These are phyloP conservation scores for Magnolia changhungtana DNA, from an alignment of 164 flowering plant genomes.

Conservation along the genomic window DNA sequence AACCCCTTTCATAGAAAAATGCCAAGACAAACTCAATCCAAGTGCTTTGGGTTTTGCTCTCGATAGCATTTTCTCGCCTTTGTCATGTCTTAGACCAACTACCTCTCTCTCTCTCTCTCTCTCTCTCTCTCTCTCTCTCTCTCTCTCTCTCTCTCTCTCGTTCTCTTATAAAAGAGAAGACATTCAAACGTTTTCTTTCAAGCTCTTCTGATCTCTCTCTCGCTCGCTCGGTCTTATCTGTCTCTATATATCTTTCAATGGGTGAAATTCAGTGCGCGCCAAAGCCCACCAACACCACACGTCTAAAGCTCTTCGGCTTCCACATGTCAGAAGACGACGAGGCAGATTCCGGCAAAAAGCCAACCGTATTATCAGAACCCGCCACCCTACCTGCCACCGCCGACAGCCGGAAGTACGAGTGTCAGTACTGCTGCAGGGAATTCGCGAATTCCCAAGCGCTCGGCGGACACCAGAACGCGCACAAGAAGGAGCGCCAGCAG, in stretches of 20 bases:
- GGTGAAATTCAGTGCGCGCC: slow-evolving; percentile 40
- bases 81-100: slow-evolving; percentile 57
- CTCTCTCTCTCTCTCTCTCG: slow-evolving; percentile 13
- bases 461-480: slow-evolving; percentile 98
- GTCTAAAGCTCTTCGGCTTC: slow-evolving; percentile 82
- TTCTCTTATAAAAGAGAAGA: too few species aligned
- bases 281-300: slow-evolving; percentile 17
- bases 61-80: slow-evolving; percentile 32
- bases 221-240: too few species aligned
- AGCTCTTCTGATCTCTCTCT: neutral
- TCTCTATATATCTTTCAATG: slow-evolving; percentile 21
- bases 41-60: slow-evolving; percentile 47
- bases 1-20: neutral
- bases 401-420: slow-evolving; percentile 80
- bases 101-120: slow-evolving; percentile 6
- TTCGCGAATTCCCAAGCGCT: slow-evolving; percentile 96
- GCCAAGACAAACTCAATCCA: slow-evolving; percentile 27
- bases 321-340: slow-evolving; percentile 56
- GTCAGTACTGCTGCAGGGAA: slow-evolving; percentile 90
- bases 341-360: slow-evolving; percentile 30
- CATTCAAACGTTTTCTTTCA: too few species aligned
- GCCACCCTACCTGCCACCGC: slow-evolving; percentile 22
- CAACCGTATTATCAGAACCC: slow-evolving; percentile 38
- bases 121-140: slow-evolving; percentile 3
- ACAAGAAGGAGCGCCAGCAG: slow-evolving; percentile 91